These are phyloP conservation scores for Zygosaccharomyces bisporus DNA, from an alignment of 805 yeast species.

Conservation along the genomic window DNA sequence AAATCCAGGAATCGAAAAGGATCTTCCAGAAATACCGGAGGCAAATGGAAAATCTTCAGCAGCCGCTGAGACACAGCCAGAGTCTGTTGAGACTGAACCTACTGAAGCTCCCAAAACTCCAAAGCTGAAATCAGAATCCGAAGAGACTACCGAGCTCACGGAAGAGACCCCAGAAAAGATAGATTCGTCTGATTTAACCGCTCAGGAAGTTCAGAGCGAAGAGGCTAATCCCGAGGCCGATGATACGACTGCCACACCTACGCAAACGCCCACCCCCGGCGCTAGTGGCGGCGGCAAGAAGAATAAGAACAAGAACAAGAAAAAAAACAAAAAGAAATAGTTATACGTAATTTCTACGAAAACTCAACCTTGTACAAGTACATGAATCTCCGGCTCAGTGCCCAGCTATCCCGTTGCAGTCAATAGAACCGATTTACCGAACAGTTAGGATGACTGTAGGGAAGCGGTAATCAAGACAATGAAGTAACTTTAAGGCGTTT, in stretches of 20 bases:
- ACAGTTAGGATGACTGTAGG: no score
- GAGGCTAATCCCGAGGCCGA: slow-evolving; percentile 10
- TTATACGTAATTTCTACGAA: slow-evolving; percentile 1
- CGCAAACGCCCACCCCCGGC: slow-evolving; percentile 5
- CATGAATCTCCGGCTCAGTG: neutral
- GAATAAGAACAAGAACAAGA: slow-evolving; percentile 37
- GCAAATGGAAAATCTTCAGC: neutral
- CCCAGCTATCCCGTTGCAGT: no score
- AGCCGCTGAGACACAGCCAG: neutral
- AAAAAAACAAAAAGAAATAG: slow-evolving; percentile 20
- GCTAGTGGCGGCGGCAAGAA: slow-evolving; percentile 14
- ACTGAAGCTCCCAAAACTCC: slow-evolving; percentile 14
- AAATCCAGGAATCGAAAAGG: neutral
- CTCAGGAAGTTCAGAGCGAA: slow-evolving; percentile 15
- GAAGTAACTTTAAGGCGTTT: no score
- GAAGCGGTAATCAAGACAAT: no score
- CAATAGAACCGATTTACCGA: no score
- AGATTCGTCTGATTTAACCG: slow-evolving; percentile 7
- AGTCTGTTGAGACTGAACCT: neutral
- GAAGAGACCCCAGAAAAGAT: slow-evolving; percentile 16
- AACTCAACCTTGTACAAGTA: slow-evolving; percentile 1
- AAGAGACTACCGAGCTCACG: slow-evolving; percentile 14
- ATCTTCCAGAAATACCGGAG: neutral
- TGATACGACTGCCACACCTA: slow-evolving; percentile 7
- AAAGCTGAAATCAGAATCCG: slow-evolving; percentile 10